phyloP scores from a whole-genome alignment of 164 flowering plant species.

The Kingdonia uniflora region DNA sequence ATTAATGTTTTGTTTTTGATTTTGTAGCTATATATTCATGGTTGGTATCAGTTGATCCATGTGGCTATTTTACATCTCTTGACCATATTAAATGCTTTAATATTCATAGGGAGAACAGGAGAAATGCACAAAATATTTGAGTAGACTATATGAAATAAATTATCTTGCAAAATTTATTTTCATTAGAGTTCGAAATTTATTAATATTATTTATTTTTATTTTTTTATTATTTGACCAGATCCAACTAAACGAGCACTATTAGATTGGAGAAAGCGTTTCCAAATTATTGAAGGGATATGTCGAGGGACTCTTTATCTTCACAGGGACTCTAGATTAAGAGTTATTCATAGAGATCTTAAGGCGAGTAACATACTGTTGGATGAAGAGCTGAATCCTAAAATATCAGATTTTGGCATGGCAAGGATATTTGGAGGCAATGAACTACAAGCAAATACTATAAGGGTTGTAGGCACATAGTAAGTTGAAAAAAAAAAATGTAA shows the following conservation, averaged over 20 bases:
- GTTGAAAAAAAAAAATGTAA: slow-evolving; percentile 1
- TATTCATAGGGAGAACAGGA: too few relatives aligned
- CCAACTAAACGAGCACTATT: slow-evolving; percentile 1
- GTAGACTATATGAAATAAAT: not conserved
- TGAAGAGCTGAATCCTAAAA: slow-evolving; percentile 13
- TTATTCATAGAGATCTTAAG: slow-evolving; percentile 16
- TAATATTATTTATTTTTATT: not conserved
- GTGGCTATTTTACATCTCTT: too few relatives aligned
- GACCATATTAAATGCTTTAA: too few relatives aligned
- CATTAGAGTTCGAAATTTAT: not conserved
- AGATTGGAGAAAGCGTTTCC: slow-evolving; percentile 9
- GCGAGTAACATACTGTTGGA: slow-evolving; percentile 15
- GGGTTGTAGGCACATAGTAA: slow-evolving; percentile 22
- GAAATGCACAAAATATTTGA: too few relatives aligned
- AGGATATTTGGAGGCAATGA: slow-evolving; percentile 13
- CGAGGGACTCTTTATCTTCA: slow-evolving; percentile 22
- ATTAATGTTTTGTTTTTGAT: too few relatives aligned
- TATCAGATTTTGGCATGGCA: slow-evolving; percentile 22
- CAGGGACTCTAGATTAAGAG: slow-evolving; percentile 10
- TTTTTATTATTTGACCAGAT: slow-evolving; percentile 2
- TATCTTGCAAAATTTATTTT: not conserved
- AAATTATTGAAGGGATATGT: slow-evolving; percentile 14
- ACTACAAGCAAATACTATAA: slow-evolving; percentile 10
- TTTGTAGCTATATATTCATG: too few relatives aligned
- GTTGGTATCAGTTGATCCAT: too few relatives aligned